phyloP scores from a whole-genome alignment of 73 alveolate genomes.

The Tetrahymena elliotti region DNA sequence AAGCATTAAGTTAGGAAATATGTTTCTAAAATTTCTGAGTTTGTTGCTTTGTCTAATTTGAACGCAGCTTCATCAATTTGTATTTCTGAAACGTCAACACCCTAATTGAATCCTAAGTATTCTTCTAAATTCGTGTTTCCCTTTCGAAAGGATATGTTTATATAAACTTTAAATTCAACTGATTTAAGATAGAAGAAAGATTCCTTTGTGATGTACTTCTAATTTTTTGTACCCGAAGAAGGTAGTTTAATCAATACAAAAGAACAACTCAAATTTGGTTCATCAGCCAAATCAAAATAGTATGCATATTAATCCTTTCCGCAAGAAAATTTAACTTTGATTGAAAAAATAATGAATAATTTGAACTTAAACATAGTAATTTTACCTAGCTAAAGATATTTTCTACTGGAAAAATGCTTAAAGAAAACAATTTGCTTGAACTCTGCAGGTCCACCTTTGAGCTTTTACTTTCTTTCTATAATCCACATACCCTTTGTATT shows the following conservation, averaged over 20 bases:
- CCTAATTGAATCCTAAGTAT: background rate
- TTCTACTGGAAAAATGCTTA: background rate
- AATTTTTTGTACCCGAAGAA: constrained; percentile 16
- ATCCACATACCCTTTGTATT: background rate
- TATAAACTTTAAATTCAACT: background rate
- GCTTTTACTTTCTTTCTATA: background rate
- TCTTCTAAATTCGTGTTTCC: constrained; percentile 3
- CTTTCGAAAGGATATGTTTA: background rate
- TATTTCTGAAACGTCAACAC: constrained; percentile 19
- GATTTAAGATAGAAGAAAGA: constrained; percentile 26
- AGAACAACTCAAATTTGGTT: background rate
- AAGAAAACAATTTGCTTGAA: background rate
- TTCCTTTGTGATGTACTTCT: constrained; percentile 28
- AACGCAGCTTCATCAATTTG: constrained; percentile 34
- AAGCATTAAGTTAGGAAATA: constrained; percentile 21
- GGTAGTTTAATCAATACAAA: background rate
- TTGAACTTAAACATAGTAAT: background rate
- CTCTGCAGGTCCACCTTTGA: background rate
- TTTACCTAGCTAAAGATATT: background rate
- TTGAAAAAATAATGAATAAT: background rate
- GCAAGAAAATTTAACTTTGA: background rate
- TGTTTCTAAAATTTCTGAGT: constrained; percentile 22
- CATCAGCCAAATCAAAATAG: background rate
- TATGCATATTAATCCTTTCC: background rate
- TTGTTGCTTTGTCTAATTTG: constrained; percentile 14